Evolutionary conservation across 1,139 yeast genomes (phyloP).

Genomic region (Candida dubliniensis): DNA sequence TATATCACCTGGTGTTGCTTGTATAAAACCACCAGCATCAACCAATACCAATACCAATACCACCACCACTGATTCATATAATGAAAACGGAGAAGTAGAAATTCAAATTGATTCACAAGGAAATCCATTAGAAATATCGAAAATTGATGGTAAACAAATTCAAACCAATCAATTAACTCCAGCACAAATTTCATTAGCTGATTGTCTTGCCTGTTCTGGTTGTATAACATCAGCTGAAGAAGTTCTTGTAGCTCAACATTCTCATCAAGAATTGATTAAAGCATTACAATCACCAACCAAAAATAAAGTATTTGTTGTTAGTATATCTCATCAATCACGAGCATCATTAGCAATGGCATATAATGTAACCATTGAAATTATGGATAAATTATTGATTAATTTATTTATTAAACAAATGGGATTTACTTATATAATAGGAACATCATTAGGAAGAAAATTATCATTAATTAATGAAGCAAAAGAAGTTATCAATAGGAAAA

Average conservation of each 20-base stretch:
- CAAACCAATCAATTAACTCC: slow-evolving; percentile 49
- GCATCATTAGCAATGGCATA: slow-evolving; percentile 78
- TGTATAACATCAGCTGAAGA: slow-evolving; percentile 97
- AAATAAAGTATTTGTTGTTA: slow-evolving; percentile 59
- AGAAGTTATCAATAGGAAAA: slow-evolving; percentile 34
- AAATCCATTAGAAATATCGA: slow-evolving; percentile 65
- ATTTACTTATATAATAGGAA: slow-evolving; percentile 76
- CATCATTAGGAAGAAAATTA: slow-evolving; percentile 76
- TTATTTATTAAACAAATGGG: slow-evolving; percentile 63
- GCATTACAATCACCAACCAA: slow-evolving; percentile 43
- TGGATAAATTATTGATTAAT: slow-evolving; percentile 61
- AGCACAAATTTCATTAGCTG: slow-evolving; percentile 87
- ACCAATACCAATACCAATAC: neutral
- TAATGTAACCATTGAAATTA: slow-evolving; percentile 48
- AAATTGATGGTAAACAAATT: slow-evolving; percentile 51
- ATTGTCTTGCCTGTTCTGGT: slow-evolving; percentile 96
- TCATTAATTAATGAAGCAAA: slow-evolving; percentile 62
- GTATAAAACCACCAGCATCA: slow-evolving; percentile 61
- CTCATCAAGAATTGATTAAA: slow-evolving; percentile 72
- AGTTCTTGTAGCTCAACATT: slow-evolving; percentile 85
- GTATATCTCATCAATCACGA: slow-evolving; percentile 84
- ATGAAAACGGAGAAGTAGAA: slow-evolving; percentile 48
- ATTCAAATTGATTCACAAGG: slow-evolving; percentile 69
- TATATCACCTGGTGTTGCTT: slow-evolving; percentile 91
- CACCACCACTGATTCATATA: slow-evolving; percentile 18